Evolutionary conservation across 2,329 filamentous ascomycete species (phyloP).

Genomic region (Trichophyton verrucosum): DNA sequence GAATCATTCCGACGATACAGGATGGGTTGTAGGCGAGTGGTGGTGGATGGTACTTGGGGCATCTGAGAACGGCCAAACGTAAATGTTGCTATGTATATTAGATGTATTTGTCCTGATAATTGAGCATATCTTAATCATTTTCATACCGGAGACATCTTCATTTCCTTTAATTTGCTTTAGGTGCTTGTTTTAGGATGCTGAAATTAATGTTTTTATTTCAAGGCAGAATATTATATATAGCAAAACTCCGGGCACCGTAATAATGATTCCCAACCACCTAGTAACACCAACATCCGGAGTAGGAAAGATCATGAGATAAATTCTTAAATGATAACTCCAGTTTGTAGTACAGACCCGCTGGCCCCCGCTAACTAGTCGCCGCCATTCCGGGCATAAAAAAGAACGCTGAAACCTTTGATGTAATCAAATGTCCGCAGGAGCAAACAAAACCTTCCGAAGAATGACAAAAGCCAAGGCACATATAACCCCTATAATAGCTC

Average conservation of each 20-base stretch:
- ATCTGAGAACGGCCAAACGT: background rate
- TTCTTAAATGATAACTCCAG: background rate
- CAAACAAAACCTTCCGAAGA: slow-evolving; percentile 30
- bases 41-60: slow-evolving; percentile 21
- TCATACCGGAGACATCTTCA: too few relatives aligned
- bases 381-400: background rate
- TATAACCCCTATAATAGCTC: slow-evolving; percentile 61
- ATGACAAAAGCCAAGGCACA: slow-evolving; percentile 60
- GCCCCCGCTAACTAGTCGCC: background rate
- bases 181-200: too few relatives aligned
- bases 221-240: background rate
- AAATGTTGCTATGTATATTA: background rate
- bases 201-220: too few relatives aligned
- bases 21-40: slow-evolving; percentile 27
- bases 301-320: background rate
- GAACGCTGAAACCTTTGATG: background rate
- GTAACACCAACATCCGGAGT: background rate
- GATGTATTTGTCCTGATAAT: background rate
- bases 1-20: slow-evolving; percentile 11
- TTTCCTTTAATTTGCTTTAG: too few relatives aligned
- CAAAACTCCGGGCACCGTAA: background rate
- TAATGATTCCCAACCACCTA: background rate
- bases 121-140: background rate
- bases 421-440: background rate
- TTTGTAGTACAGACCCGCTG: background rate